These are phyloP conservation scores for Citrus sp. DNA, from an alignment of 345 rosid genomes.

Conservation along the genomic window DNA sequence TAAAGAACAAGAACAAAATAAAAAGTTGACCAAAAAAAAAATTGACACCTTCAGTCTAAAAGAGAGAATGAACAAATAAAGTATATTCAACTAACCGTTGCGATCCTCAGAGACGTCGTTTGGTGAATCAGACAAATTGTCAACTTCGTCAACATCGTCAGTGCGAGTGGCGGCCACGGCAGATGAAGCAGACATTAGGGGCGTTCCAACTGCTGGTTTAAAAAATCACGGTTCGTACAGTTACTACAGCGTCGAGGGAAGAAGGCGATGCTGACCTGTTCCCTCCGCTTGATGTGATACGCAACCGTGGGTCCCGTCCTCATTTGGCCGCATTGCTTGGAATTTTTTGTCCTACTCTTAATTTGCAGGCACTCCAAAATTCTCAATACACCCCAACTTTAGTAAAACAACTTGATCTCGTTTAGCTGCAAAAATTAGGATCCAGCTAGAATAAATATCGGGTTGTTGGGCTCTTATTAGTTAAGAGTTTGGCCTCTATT, in stretches of 20 bases:
- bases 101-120: not conserved
- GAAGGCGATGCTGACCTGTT: not conserved
- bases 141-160: conserved; percentile 4
- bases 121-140: conserved; percentile 9
- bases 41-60: not conserved
- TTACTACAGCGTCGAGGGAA: not conserved
- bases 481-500: too few relatives aligned
- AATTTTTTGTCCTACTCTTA: not conserved
- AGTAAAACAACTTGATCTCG: too few relatives aligned
- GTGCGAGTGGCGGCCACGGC: conserved; percentile 5
- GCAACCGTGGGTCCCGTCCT: not conserved
- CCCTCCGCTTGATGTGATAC: not conserved
- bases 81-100: conserved; percentile 1
- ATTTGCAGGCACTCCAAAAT: too few relatives aligned
- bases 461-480: too few relatives aligned
- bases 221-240: not conserved
- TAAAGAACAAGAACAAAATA: not conserved
- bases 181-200: conserved; percentile 25
- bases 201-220: not conserved
- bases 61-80: not conserved
- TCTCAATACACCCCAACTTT: too few relatives aligned
- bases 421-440: too few relatives aligned
- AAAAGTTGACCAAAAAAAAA: not conserved
- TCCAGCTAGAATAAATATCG: too few relatives aligned
- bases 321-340: not conserved